Percentiles rank a stretch among this genome's conserved stretches.
These are phyloP conservation scores for Karstenula rhodostoma DNA, from an alignment of 2,329 filamentous ascomycete species.

Conservation along the genomic window DNA sequence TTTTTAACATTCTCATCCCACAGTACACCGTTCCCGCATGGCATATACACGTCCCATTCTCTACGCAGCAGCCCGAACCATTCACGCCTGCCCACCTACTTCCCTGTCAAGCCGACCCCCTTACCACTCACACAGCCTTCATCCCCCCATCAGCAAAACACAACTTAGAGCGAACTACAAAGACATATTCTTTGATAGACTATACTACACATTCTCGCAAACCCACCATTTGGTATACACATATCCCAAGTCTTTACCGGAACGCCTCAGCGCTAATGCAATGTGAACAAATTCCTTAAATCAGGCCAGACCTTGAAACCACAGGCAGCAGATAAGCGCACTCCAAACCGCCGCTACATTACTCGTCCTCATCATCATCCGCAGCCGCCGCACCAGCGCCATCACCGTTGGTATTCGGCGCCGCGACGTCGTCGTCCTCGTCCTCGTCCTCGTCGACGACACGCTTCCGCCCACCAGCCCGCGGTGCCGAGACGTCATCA, in stretches of 20 bases:
- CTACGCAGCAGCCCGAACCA: too few species aligned
- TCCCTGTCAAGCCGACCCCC: too few species aligned
- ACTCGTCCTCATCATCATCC: constrained; percentile 43
- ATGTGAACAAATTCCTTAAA: constrained; percentile 4
- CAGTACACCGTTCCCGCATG: too few species aligned
- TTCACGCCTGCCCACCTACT: too few species aligned
- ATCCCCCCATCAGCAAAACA: too few species aligned
- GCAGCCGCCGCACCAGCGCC: constrained; percentile 31
- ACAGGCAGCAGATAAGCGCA: not conserved
- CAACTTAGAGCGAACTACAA: too few species aligned
- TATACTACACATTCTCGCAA: not conserved
- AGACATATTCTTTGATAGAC: too few species aligned
- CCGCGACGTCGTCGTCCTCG: constrained; percentile 36
- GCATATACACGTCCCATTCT: too few species aligned
- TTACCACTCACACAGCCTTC: too few species aligned
- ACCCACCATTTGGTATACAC: constrained; percentile 3
- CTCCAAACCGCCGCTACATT: constrained; percentile 3
- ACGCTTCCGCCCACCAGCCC: constrained; percentile 36
- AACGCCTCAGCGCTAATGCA: constrained; percentile 36
- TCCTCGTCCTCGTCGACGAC: constrained; percentile 47
- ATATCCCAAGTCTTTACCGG: not conserved
- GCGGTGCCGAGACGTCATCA: constrained; percentile 33
- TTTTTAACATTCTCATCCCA: too few species aligned
- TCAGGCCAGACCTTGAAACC: not conserved
- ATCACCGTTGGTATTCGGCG: constrained; percentile 25